Conservation (phyloP, 129 eudicot genomes). For the Lactuca saligna region DNA sequence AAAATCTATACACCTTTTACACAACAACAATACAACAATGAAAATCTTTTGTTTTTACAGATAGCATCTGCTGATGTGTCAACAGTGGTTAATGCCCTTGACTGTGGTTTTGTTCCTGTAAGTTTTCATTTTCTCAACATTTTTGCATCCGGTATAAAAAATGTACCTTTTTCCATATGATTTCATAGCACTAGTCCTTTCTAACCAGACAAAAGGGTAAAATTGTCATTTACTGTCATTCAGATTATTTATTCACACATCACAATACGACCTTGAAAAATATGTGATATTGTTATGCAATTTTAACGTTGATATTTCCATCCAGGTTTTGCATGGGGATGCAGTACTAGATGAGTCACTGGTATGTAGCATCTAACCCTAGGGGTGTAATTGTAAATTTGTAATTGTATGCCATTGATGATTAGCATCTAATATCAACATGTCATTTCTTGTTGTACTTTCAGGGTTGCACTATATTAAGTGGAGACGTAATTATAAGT, state of each 20-base stretch:
- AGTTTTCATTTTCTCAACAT: constrained; percentile 29
- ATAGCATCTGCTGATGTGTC: constrained; percentile 65
- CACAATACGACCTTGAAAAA: no score
- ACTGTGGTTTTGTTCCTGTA: constrained; percentile 91
- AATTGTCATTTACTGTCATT: no score
- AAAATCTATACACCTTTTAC: constrained; percentile 7
- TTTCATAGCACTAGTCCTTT: no score
- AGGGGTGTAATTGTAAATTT: neutral
- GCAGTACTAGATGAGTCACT: constrained; percentile 88
- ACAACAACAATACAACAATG: neutral
- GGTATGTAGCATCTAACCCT: constrained; percentile 43
- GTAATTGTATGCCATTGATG: constrained; percentile 10
- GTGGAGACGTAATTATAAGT: constrained; percentile 95
- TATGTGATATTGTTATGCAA: neutral
- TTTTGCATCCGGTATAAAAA: neutral
- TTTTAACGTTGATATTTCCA: constrained; percentile 3
- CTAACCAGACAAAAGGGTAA: no score
- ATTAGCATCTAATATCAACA: constrained; percentile 16
- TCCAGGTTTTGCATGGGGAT: constrained; percentile 96
- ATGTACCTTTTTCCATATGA: no score
- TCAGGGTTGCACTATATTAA: constrained; percentile 94
- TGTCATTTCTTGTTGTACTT: constrained; percentile 6
- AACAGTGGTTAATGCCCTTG: constrained; percentile 59
- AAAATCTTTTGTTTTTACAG: constrained; percentile 40
- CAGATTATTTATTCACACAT: no score